Conservation (phyloP, 345 rosid species). For the Syzygium aromaticum region DNA sequence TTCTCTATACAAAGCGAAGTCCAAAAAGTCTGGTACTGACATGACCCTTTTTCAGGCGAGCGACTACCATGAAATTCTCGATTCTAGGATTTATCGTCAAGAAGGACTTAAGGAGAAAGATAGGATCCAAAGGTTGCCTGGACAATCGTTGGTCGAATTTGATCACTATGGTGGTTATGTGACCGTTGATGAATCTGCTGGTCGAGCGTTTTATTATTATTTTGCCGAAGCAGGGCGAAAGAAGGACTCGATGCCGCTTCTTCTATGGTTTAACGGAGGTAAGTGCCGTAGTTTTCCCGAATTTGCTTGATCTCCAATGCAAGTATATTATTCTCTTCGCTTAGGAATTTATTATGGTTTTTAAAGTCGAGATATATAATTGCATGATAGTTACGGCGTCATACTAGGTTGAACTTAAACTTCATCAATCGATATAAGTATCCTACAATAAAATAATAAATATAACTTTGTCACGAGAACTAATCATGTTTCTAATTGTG, state of each 20-base stretch:
- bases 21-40: constrained; percentile 10
- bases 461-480: background rate
- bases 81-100: constrained; percentile 4
- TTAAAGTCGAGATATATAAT: background rate
- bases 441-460: background rate
- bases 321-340: background rate
- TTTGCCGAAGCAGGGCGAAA: constrained; percentile 43
- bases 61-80: background rate
- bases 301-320: background rate
- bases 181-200: constrained; percentile 43
- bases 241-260: constrained; percentile 48
- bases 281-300: background rate
- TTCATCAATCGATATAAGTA: background rate
- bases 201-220: constrained; percentile 59
- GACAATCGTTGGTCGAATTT: constrained; percentile 46
- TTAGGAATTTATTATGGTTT: background rate
- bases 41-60: background rate
- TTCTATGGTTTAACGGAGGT: constrained; percentile 95
- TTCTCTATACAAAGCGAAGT: constrained; percentile 15
- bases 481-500: background rate
- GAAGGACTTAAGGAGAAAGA: constrained; percentile 17
- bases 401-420: background rate
- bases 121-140: constrained; percentile 38
- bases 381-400: background rate
- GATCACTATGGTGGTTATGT: constrained; percentile 65